phyloP scores from a whole-genome alignment of 768 basidiomycete genomes.

The Podaxis sp. region DNA sequence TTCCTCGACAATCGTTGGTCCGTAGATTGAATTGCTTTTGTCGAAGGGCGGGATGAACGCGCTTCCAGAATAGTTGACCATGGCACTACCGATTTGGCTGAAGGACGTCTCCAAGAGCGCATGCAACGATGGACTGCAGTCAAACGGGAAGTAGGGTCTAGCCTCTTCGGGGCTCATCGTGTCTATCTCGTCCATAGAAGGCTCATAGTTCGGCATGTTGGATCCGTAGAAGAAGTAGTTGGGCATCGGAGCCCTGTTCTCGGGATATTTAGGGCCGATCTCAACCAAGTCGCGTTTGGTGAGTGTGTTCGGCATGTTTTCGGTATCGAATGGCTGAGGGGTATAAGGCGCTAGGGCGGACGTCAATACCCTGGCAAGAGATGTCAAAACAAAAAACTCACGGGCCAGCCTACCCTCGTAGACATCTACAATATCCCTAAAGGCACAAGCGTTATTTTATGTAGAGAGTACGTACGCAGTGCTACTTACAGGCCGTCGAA shows the following conservation, averaged over 20 bases:
- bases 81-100: neutral
- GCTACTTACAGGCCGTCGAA: constrained; percentile 3
- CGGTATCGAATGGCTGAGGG: neutral
- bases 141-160: neutral
- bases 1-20: neutral
- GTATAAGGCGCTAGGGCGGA: neutral
- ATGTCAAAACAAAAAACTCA: neutral
- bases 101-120: neutral
- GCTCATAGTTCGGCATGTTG: neutral
- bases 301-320: neutral
- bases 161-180: neutral
- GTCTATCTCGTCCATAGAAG: neutral
- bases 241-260: neutral
- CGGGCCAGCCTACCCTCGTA: neutral
- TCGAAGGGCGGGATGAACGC: neutral
- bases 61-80: neutral
- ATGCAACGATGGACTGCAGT: neutral
- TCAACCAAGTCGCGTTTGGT: neutral
- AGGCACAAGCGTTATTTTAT: neutral
- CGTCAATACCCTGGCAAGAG: neutral
- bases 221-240: constrained; percentile 9
- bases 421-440: constrained; percentile 1
- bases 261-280: neutral
- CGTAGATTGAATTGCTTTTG: neutral
- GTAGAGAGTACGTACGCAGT: neutral